Base-by-base conservation (phyloP, 2,329 filamentous ascomycete genomes). In the Fusarium paranaense region DNA sequence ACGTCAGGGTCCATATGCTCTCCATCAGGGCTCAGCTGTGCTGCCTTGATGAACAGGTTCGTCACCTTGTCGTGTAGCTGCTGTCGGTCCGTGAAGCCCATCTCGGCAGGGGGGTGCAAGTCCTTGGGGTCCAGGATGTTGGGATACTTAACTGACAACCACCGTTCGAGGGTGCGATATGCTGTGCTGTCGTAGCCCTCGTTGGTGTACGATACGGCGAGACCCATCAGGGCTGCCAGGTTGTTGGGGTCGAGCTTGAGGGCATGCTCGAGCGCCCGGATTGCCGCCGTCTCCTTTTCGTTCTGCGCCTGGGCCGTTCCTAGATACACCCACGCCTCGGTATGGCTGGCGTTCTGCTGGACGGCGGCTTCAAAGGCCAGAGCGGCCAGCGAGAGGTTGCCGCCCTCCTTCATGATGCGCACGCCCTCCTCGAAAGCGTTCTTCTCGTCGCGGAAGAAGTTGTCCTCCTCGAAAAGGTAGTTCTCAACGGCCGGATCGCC, bases 1-100 rank as follows among this genome's bases (percentile, higher is more conserved):
- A 99, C 97, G 81, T 99, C 97, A 0, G 97, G 97, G 80, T 99
- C 97, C 94, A 99, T 98, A 79, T 97, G 94, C 79, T 95, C 94
- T 70, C 96, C 97, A 58, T 94, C 92, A 0, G 97, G 97, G 33
- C 94, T 97, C 58, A 98, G 90, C 79, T 98, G 95, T 1, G 97
- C 97, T 0, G 97, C 97, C 81, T 92, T 87, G 80, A 99, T 97
- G 85, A 98, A 99, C 50, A 96, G 89, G 71, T 94, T 89, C 1
- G 95, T 98, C 38, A 99, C 94, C 80, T 95, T 94, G 78, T 96
- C 93, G 83, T 98, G 97, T 27, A 99, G 90, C 61, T 93, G 87
- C 79, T 97, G 92, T 30, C 96, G 93, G 85, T 98, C 96, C 32
- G 95, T 98, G 86, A 98, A 98, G 76, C 96, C 95, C 78, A 98